Conservation (phyloP, 208 protist genomes). For the Novymonas esmeraldas region DNA sequence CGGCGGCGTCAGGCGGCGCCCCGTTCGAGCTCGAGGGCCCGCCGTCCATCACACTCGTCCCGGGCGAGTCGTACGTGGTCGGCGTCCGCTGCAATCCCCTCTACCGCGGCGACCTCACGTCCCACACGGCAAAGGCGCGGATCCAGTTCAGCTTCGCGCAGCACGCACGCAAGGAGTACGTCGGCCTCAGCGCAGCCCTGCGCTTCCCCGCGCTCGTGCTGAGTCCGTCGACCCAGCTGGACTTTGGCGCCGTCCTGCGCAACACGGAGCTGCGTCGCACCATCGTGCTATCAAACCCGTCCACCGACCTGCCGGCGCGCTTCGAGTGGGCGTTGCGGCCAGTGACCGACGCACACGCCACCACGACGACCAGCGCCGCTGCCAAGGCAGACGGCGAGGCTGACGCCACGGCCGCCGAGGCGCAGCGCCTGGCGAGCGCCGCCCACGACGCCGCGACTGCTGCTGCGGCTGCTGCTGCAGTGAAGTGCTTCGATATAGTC, state of each 20-base stretch:
- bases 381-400: neutral
- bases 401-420: neutral
- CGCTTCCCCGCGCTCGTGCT: conserved; percentile 91
- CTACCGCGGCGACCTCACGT: conserved; percentile 82
- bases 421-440: conserved; percentile 37
- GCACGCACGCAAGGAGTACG: conserved; percentile 86
- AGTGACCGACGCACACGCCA: no score
- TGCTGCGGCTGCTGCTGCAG: conserved; percentile 2
- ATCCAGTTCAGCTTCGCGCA: conserved; percentile 89
- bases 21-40: conserved; percentile 80
- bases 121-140: conserved; percentile 69
- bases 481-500: conserved; percentile 92
- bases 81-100: conserved; percentile 85
- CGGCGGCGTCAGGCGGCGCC: neutral
- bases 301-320: conserved; percentile 59
- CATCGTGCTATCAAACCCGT: conserved; percentile 87
- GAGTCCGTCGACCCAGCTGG: conserved; percentile 53
- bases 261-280: conserved; percentile 83
- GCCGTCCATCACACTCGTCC: conserved; percentile 62
- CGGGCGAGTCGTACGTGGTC: conserved; percentile 80
- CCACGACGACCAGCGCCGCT: neutral
- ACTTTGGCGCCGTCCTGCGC: conserved; percentile 94
- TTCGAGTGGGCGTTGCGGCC: conserved; percentile 80
- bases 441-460: conserved; percentile 18
- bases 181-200: conserved; percentile 83